phyloP scores from a whole-genome alignment of 768 basidiomycete genomes.

The Tulasnella sp. region DNA sequence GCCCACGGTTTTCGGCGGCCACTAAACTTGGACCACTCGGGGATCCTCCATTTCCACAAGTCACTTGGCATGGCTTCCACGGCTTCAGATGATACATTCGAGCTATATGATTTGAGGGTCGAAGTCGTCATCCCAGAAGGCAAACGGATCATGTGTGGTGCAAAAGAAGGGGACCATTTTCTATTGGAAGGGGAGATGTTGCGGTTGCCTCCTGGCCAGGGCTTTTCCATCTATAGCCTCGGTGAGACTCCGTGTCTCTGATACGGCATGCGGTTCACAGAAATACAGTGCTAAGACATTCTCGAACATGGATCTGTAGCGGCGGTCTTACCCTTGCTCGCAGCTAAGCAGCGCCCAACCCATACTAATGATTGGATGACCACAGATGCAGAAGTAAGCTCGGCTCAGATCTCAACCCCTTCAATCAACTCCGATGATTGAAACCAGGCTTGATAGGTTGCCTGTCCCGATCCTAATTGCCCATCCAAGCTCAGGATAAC shows the following conservation, averaged over 20 bases:
- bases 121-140: constrained; percentile 54
- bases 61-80: neutral
- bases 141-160: constrained; percentile 53
- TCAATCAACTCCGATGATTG: neutral
- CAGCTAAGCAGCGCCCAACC: constrained; percentile 55
- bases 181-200: constrained; percentile 58
- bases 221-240: constrained; percentile 61
- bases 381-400: constrained; percentile 40
- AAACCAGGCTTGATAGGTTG: constrained; percentile 34
- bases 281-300: neutral
- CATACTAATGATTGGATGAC: constrained; percentile 60
- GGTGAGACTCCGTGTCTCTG: constrained; percentile 32
- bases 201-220: constrained; percentile 51
- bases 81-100: constrained; percentile 40
- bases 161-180: constrained; percentile 56
- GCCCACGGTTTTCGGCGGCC: neutral
- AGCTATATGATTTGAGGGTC: constrained; percentile 57
- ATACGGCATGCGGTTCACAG: neutral
- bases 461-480: constrained; percentile 62
- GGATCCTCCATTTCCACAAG: neutral
- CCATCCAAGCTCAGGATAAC: constrained; percentile 47
- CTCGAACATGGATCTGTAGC: constrained; percentile 31
- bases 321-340: constrained; percentile 55
- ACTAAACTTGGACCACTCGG: neutral
- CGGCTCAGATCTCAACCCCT: neutral